Evolutionary conservation across 352 stramenopile species (phyloP).

Genomic region (Phytophthora meadii): DNA sequence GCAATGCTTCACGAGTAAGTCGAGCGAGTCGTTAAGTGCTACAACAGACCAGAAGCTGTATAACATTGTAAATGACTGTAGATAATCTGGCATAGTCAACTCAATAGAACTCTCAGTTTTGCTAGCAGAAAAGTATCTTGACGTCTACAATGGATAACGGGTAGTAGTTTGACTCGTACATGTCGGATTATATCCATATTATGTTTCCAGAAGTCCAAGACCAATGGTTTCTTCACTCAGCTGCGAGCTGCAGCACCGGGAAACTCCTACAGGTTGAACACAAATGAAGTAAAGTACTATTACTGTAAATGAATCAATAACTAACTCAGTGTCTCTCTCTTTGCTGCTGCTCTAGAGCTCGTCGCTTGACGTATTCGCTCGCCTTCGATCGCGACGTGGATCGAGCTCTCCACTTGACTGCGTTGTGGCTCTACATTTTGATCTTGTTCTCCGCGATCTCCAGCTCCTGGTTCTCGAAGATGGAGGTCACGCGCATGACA

Average conservation of each 20-base stretch:
- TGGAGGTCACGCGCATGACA: slow-evolving; percentile 88
- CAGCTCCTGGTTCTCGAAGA: slow-evolving; percentile 83
- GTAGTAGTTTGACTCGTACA: too few relatives aligned
- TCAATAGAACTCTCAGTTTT: slow-evolving; percentile 35
- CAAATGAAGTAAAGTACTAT: slow-evolving; percentile 32
- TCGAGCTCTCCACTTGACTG: neutral
- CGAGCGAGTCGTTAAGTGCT: slow-evolving; percentile 32
- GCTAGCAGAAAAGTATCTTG: slow-evolving; percentile 2
- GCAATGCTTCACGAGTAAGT: slow-evolving; percentile 6
- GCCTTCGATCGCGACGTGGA: slow-evolving; percentile 14
- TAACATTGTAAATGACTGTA: slow-evolving; percentile 40
- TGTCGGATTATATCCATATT: too few relatives aligned
- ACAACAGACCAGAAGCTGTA: slow-evolving; percentile 20
- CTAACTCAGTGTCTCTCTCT: slow-evolving; percentile 32
- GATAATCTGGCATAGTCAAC: slow-evolving; percentile 27
- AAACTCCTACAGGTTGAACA: slow-evolving; percentile 6
- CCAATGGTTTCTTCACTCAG: slow-evolving; percentile 6
- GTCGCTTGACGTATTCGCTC: slow-evolving; percentile 14
- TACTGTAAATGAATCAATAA: slow-evolving; percentile 43
- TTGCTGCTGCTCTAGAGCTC: slow-evolving; percentile 20
- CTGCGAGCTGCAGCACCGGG: neutral
- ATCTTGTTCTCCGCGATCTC: slow-evolving; percentile 63
- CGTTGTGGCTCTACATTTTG: slow-evolving; percentile 59
- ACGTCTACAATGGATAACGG: too few relatives aligned
- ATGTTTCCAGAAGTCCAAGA: too few relatives aligned